These are phyloP conservation scores for Thecaphora frezii DNA, from an alignment of 1,284 basidiomycete genomes.

Conservation along the genomic window DNA sequence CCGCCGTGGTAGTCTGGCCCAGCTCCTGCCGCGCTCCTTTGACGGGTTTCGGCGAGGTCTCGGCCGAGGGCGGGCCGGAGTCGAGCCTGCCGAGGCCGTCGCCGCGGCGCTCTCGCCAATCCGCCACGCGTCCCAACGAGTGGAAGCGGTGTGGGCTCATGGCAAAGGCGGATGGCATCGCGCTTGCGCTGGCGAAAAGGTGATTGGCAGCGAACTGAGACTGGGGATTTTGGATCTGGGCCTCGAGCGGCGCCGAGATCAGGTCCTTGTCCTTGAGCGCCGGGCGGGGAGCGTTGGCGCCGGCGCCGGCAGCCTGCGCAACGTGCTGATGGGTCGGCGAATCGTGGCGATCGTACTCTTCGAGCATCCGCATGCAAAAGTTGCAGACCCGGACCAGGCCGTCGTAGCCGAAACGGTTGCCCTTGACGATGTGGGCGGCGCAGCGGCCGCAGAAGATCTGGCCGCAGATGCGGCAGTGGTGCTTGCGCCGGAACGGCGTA, in stretches of 20 bases:
- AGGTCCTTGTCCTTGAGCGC: conserved; percentile 39
- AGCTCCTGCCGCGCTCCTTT: conserved; percentile 10
- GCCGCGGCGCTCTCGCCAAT: conserved; percentile 1
- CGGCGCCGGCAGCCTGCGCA: conserved; percentile 5
- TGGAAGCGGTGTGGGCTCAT: conserved; percentile 12
- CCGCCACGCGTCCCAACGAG: conserved; percentile 4
- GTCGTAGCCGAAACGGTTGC: conserved; percentile 86
- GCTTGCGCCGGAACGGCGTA: conserved; percentile 52
- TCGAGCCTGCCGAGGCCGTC: not conserved
- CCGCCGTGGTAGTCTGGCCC: conserved; percentile 19
- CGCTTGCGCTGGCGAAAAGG: conserved; percentile 39
- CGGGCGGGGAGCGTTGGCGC: conserved; percentile 21
- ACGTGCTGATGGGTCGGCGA: conserved; percentile 14
- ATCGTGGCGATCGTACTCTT: conserved; percentile 64
- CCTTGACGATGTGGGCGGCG: conserved; percentile 95
- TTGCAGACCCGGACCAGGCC: conserved; percentile 92
- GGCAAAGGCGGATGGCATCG: conserved; percentile 14
- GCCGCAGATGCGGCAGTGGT: conserved; percentile 58
- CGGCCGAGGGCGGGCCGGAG: not conserved
- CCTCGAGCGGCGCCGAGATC: conserved; percentile 59
- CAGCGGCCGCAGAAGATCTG: conserved; percentile 64
- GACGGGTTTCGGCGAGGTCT: not conserved
- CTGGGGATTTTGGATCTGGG: conserved; percentile 48
- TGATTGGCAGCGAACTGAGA: conserved; percentile 51
- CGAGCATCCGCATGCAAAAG: conserved; percentile 85